Evolutionary conservation across 768 basidiomycete species (phyloP), one percentile per base, ranked within the genome.

Genomic region (Agaricus blazei): DNA sequence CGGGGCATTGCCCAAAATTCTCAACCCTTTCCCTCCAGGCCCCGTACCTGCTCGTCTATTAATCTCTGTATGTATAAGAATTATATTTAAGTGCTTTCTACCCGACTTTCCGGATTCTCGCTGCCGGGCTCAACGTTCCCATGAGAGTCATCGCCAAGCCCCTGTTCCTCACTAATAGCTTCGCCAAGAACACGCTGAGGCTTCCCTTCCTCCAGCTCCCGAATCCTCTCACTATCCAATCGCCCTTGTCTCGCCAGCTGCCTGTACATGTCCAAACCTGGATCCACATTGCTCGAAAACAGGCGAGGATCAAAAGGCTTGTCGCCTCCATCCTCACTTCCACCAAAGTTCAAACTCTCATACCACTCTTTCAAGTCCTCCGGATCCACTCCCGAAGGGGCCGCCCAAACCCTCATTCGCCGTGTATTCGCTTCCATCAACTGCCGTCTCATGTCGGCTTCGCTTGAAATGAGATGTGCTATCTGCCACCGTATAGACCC

Each of bases 401-500:
- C 69, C 31, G 62, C 70, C 49, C 73, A 72, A 5, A 72, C 72
- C 9, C 73, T 72, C 60, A 73, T 74, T 56, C 84, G 77, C 40
- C 83, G 74, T 2, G 65, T 68, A 53, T 67, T 68, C 8, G 72
- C 67, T 1, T 15, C 63, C 2, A 61, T 60, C 27, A 81, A 67
- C 34, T 68, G 64, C 8, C 54, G 24, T 1, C 71, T 76, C 5
- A 84, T 73, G 2, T 72, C 67, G 0, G 58, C 63, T 3, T 65
- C 64, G 3, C 64, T 64, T 11, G 67, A 61, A 2, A 66, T 53
- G 9, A 78, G 72, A 19, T 71, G 74, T 0, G 69, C 67, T 41
- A 91, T 70, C 37, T 73, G 71, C 75, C 85, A 93, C 11, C 79
- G 75, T 23, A 84, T 60, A 0, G 73, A 74, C 88, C 88, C 90